A percentile compares a stretch with the other conserved stretches of the same genome.
phyloP scores from a whole-genome alignment of 2,329 filamentous ascomycete genomes.

The Orbilia quercus region DNA sequence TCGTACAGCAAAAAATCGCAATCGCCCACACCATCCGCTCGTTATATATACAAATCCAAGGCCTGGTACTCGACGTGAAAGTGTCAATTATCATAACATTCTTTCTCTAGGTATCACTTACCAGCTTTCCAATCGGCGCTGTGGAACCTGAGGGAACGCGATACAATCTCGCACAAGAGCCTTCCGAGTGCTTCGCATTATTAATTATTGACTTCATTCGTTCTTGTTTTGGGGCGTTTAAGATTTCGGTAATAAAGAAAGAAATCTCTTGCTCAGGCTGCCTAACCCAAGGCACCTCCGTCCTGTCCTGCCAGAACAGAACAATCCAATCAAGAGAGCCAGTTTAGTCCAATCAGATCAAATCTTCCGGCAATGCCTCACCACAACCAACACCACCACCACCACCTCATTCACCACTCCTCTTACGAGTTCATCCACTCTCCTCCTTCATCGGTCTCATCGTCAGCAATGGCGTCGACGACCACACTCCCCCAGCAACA shows the following conservation, averaged over 20 bases:
- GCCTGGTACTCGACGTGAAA: slow-evolving; percentile 24
- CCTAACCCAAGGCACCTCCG: slow-evolving; percentile 41
- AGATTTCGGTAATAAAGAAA: slow-evolving; percentile 47
- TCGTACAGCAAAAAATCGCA: slow-evolving; percentile 30
- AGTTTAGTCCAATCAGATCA: slow-evolving; percentile 55
- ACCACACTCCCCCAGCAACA: slow-evolving; percentile 34
- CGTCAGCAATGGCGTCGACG: slow-evolving; percentile 55
- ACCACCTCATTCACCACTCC: slow-evolving; percentile 54
- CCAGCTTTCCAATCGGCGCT: background rate
- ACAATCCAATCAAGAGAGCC: slow-evolving; percentile 48
- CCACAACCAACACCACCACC: slow-evolving; percentile 50
- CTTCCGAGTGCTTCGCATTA: slow-evolving; percentile 28
- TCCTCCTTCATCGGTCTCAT: slow-evolving; percentile 54
- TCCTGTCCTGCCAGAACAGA: slow-evolving; percentile 52
- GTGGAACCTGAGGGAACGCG: slow-evolving; percentile 24
- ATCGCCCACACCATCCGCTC: slow-evolving; percentile 43
- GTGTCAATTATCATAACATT: background rate
- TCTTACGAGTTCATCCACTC: slow-evolving; percentile 54
- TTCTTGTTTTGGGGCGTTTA: slow-evolving; percentile 37
- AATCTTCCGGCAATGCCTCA: slow-evolving; percentile 57
- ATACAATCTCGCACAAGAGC: slow-evolving; percentile 14
- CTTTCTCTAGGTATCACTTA: background rate
- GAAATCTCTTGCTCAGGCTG: slow-evolving; percentile 54
- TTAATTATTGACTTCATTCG: slow-evolving; percentile 45
- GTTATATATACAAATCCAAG: slow-evolving; percentile 31